phyloP scores from a whole-genome alignment of 1,284 basidiomycete genomes.

The Moesziomyces antarcticus region DNA sequence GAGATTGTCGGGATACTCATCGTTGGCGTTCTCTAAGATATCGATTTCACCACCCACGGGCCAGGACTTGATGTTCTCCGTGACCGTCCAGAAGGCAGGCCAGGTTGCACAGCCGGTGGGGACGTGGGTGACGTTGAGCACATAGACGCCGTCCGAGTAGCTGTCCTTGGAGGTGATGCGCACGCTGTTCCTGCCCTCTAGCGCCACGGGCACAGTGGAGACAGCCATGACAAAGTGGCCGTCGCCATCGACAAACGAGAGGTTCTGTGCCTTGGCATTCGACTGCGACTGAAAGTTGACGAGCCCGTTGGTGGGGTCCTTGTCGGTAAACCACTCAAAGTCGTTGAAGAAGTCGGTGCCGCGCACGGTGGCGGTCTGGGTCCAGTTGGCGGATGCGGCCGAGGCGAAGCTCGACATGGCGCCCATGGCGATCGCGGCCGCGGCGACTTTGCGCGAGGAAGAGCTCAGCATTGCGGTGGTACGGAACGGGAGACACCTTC shows the following conservation, averaged over 20 bases:
- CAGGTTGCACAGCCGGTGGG: constrained; percentile 63
- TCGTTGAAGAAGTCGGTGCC: constrained; percentile 52
- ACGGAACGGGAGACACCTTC: not conserved
- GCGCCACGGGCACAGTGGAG: constrained; percentile 39
- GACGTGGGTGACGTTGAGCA: constrained; percentile 61
- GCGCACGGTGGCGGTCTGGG: constrained; percentile 18
- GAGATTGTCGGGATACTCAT: constrained; percentile 53
- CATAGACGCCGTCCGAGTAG: constrained; percentile 62
- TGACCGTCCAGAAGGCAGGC: constrained; percentile 67
- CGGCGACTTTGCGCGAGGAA: constrained; percentile 6
- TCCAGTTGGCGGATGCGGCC: constrained; percentile 38
- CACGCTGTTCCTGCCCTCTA: constrained; percentile 54
- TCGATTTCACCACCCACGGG: constrained; percentile 66
- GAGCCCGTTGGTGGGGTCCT: constrained; percentile 60
- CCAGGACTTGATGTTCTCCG: constrained; percentile 48
- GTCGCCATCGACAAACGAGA: constrained; percentile 54
- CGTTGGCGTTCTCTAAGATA: constrained; percentile 65
- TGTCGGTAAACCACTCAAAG: constrained; percentile 57
- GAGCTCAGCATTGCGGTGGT: constrained; percentile 17
- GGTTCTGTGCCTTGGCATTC: constrained; percentile 48
- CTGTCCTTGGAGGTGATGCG: constrained; percentile 58
- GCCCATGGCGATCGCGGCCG: constrained; percentile 3
- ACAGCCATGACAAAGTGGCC: constrained; percentile 59
- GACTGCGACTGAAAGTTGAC: constrained; percentile 54
- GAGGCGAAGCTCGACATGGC: constrained; percentile 5